Evolutionary conservation across 2,329 filamentous ascomycete genomes (phyloP), one percentile per base, ranked within the genome.

Genomic region (Aspergillus floridensis): DNA sequence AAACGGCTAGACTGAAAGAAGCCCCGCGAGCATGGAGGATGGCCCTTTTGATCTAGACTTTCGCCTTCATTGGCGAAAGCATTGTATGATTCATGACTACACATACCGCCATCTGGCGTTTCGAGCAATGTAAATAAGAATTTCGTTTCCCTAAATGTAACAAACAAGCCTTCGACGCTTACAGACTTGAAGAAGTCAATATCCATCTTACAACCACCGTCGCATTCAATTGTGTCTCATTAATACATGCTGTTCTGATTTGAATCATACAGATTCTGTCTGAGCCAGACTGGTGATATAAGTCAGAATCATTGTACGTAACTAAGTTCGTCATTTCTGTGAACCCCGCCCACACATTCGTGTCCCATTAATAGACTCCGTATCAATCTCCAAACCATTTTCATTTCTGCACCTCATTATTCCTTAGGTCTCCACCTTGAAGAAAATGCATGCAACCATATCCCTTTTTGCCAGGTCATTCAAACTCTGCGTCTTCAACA

Each of bases 261-360:
- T 49, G 46, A 49, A 65, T 49, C 59, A 59, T 53, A 65, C 46
- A 52, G 44, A 46, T 41, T 49, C 14, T 53, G 24, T 16, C 22
- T 53, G 47, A 49, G 35, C 48, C 59, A 54, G 31, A 59, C 57
- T 29, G 50, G 57, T 48, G 59, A 61, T 55, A 56, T 58, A 62
- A 49, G 60, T 58, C 62, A 59, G 59, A 64, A 58, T 56, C 58
- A 62, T 66, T 51, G 59, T 65, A 68, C 66, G 65, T 59, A 60
- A 64, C 48, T 48, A 46, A 59, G 29, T 14, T 55, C 32, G 41
- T 55, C 41, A 31, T 46, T 35, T 49, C 32, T 54, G 38, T 31
- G 38, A 16, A 19, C 14, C n/a, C 38, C 16, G 38, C 38, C 16
- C 38, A 44, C 38, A 19, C 38, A 19, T 16, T 44, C 38, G 16